These are phyloP conservation scores for Collariella sp. DNA, from an alignment of 495 filamentous ascomycete species.

Conservation along the genomic window DNA sequence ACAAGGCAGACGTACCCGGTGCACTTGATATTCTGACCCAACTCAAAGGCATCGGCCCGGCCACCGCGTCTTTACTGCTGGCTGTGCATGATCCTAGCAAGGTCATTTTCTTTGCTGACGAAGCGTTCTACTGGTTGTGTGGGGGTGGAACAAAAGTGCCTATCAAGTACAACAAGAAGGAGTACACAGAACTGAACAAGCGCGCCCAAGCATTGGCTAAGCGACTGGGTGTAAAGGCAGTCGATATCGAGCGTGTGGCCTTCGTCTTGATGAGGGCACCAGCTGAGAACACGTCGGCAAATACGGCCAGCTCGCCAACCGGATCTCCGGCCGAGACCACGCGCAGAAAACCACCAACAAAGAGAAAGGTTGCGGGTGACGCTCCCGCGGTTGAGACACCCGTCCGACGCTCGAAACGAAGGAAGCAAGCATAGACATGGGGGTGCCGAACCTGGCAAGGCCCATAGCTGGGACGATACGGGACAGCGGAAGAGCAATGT, in stretches of 20 bases:
- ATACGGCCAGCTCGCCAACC: conserved; percentile 5
- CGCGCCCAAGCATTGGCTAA: conserved; percentile 37
- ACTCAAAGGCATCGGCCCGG: conserved; percentile 58
- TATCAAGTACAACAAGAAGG: conserved; percentile 57
- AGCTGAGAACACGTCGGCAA: background rate
- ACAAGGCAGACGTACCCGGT: conserved; percentile 35
- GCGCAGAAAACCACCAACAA: conserved; percentile 14
- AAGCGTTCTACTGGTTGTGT: conserved; percentile 61
- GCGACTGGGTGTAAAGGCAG: conserved; percentile 46
- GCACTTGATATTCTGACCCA: conserved; percentile 44
- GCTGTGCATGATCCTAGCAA: conserved; percentile 48
- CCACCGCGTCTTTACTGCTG: conserved; percentile 64
- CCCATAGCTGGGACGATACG: conserved; percentile 4
- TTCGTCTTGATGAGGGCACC: conserved; percentile 48
- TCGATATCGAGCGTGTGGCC: conserved; percentile 60
- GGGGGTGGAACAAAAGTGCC: conserved; percentile 34
- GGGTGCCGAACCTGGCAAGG: conserved; percentile 2
- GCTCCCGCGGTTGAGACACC: conserved; percentile 12
- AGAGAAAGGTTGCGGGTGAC: conserved; percentile 28
- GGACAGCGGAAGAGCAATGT: conserved; percentile 15
- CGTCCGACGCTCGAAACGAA: conserved; percentile 26
- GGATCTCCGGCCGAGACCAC: background rate
- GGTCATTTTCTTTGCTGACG: conserved; percentile 69
- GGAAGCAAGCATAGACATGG: conserved; percentile 17
- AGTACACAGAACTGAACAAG: conserved; percentile 50